A percentile compares a stretch with the other conserved stretches of the same genome.
Evolutionary conservation across 2,329 filamentous ascomycete species (phyloP).

Genomic region (Dactylellina sp.): DNA sequence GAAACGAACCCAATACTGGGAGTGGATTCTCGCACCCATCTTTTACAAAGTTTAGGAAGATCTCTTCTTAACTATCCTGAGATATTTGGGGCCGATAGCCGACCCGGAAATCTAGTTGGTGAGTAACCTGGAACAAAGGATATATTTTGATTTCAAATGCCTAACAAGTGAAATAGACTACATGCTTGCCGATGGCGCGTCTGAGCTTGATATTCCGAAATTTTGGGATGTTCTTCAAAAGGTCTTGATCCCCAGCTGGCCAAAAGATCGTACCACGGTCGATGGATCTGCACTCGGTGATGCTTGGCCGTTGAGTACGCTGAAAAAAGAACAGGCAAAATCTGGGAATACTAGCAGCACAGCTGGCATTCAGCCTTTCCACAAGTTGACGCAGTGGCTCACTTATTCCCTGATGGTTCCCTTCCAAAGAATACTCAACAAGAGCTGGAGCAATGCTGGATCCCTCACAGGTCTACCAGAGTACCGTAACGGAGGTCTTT

Average conservation of each 20-base stretch:
- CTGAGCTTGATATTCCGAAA: conserved; percentile 85
- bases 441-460: conserved; percentile 83
- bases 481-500: conserved; percentile 89
- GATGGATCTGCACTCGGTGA: conserved; percentile 91
- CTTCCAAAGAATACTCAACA: conserved; percentile 82
- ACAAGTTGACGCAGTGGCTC: conserved; percentile 95
- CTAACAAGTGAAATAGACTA: conserved; percentile 84
- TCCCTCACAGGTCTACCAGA: conserved; percentile 89
- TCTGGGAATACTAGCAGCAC: conserved; percentile 74
- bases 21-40: conserved; percentile 74
- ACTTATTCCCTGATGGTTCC: conserved; percentile 93
- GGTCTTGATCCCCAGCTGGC: conserved; percentile 88
- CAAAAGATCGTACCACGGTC: conserved; percentile 83
- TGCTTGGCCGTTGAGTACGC: conserved; percentile 87
- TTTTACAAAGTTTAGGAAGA: conserved; percentile 88
- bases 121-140: conserved; percentile 22
- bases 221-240: conserved; percentile 93
- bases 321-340: conserved; percentile 80
- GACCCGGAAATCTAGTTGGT: conserved; percentile 43
- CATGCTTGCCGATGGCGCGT: conserved; percentile 80
- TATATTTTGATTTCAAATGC: background rate
- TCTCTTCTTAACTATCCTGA: conserved; percentile 74
- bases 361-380: conserved; percentile 75
- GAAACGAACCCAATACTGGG: conserved; percentile 66
- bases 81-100: conserved; percentile 23